Percentiles rank a stretch among this genome's conserved stretches.
Conservation (phyloP, 2,329 filamentous ascomycete species). For the Microdochium trichocladiopsis region DNA sequence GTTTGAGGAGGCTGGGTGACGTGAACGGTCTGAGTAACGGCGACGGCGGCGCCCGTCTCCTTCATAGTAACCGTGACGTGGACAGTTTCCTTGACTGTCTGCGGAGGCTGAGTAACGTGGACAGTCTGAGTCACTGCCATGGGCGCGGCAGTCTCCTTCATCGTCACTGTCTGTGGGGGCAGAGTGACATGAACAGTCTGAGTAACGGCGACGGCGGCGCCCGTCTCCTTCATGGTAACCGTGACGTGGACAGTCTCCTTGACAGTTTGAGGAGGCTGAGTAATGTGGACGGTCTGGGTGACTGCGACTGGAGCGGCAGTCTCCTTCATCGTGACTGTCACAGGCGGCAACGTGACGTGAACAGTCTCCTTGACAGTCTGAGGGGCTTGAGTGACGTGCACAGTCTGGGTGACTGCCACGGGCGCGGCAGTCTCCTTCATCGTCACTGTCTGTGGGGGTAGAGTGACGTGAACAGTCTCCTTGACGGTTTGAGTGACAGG, state of each 20-base stretch:
- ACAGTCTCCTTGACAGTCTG: background rate
- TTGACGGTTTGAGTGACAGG: background rate
- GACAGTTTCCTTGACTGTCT: background rate
- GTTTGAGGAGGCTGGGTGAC: background rate
- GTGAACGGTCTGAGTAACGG: background rate
- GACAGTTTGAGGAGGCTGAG: background rate
- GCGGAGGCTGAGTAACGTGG: background rate
- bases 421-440: background rate
- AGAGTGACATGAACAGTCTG: background rate
- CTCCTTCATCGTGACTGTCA: background rate
- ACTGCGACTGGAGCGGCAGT: background rate
- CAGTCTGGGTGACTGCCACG: background rate
- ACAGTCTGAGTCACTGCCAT: background rate
- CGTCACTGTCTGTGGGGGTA: background rate
- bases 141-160: background rate
- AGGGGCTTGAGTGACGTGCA: background rate
- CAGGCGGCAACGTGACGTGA: background rate
- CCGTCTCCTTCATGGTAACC: background rate
- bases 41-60: background rate
- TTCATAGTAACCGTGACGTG: background rate
- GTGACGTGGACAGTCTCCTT: background rate
- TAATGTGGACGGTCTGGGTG: background rate
- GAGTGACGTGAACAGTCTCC: background rate
- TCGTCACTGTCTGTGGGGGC: background rate
- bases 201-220: background rate